Evolutionary conservation across 495 filamentous ascomycete species (phyloP).

Genomic region (Daldinia vernicosa): DNA sequence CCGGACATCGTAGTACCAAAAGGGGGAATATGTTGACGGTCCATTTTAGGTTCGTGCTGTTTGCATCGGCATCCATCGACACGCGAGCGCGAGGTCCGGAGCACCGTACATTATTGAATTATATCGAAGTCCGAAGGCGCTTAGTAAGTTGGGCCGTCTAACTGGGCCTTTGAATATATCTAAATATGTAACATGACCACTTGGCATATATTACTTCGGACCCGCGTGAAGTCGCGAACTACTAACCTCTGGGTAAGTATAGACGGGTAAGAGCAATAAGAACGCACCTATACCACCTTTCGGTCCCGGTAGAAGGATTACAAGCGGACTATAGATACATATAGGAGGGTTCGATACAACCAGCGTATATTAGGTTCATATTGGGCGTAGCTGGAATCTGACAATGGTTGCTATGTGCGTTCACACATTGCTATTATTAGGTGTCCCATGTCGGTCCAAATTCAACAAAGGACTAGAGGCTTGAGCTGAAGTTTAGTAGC

Average conservation of each 20-base stretch:
- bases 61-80: constrained; percentile 20
- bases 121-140: neutral
- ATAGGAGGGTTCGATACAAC: neutral
- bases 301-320: neutral
- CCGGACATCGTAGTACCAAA: constrained; percentile 48
- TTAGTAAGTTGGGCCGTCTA: neutral
- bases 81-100: constrained; percentile 38
- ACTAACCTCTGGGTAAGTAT: neutral
- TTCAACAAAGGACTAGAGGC: neutral
- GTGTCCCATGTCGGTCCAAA: neutral
- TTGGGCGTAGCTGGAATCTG: neutral
- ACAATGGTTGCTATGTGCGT: neutral
- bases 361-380: neutral
- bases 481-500: neutral
- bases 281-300: neutral
- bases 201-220: constrained; percentile 1
- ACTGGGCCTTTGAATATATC: neutral
- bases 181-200: neutral
- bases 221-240: neutral
- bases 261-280: neutral
- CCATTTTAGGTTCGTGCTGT: constrained; percentile 21
- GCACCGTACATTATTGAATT: constrained; percentile 20
- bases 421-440: neutral
- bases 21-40: constrained; percentile 28
- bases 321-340: neutral